Evolutionary conservation across 768 basidiomycete species (phyloP), one percentile per base, ranked within the genome.

Genomic region (Lactarius psammicola): DNA sequence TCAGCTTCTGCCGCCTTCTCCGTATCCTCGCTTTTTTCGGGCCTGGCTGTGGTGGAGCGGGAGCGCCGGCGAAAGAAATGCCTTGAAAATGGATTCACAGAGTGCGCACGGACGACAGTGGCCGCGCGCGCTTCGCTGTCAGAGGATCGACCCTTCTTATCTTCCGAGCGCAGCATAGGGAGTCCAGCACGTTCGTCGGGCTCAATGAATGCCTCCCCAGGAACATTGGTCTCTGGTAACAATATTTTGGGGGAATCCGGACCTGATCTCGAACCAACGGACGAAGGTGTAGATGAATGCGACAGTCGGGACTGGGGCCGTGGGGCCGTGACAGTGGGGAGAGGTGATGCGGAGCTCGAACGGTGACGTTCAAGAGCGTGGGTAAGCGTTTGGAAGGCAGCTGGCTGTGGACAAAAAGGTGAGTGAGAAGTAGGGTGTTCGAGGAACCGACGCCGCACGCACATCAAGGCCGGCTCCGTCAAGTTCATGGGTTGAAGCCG

Each of bases 161-260:
- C 74, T 36, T 75, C 68, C 28, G 75, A 73, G 53, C 79, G 77
- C 8, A 74, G 71, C 15, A 81, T 79, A 0, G 85, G 85, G 31
- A 92, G 74, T 0, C 90, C 90, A 44, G 84, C 86, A 56, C 80
- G 82, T 74, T 92, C 90, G 56, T 81, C 74, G 0, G 84, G 81
- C 61, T 84, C 84, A 69, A 91, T 87, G 72, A 80, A 88, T 56
- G 77, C 79, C 44, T 81, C 80, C 44, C 82, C 85, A 0, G 83
- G 83, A 4, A 85, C 76, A 18, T 77, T 69, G 69, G 56, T 65
- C 9, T 51, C 55, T 53, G 15, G 57, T 23, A 34, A 15, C 17
- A n/a, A 33, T 30, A 31, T 33, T 11, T 51, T 60, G 23, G 38
- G 70, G 36, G 63, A 53, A 63, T 62, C 30, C 62, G 40, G 60